Base-by-base conservation (phyloP, 75 land plant species). In the Picea glauca region DNA sequence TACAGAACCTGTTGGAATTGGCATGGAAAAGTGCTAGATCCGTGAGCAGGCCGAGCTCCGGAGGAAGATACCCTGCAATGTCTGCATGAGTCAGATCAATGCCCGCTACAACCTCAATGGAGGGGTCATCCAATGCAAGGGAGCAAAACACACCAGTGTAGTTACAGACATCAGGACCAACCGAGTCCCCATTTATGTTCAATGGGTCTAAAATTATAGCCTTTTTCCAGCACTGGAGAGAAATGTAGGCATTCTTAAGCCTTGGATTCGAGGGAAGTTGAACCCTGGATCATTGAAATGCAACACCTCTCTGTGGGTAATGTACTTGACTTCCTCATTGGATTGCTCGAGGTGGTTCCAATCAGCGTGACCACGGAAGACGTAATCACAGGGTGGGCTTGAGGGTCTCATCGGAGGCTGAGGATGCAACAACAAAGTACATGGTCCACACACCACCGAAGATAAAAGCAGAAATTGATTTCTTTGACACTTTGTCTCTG, bases 221-320 rank as follows among this genome's bases (percentile, higher is more conserved):
- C 78, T 43, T 63, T 74, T 94, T 94, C 94, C 94, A 92, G 0
- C 92, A 85, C 67, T 94, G 96, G 20, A 94, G 26, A 26, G 26
- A 0, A 26, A 26, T 26, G 26, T 26, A 26, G 26, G 26, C 26
- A 26, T 26, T 26, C 26, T 26, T 26, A 26, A 26, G 26, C 26
- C 26, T 26, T 26, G 26, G 26, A 26, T 26, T 26, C 26, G 85
- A 13, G 84, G 77, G 74, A 91, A 91, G 4, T 30, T 66, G 58
- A 64, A 73, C 76, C 65, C 70, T 3, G 85, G 86, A 35, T 75
- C 76, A 38, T 82, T 60, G 86, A 78, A 84, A 80, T 84, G 78
- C 8, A 84, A 75, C 8, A 84, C 83, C 77, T 84, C 83, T 14
- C 86, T 73, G 50, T 74, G 83, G 21, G 23, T 76, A 66, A 84